phyloP scores from a whole-genome alignment of 2,329 filamentous ascomycete genomes.

The Orbilia oligospora region DNA sequence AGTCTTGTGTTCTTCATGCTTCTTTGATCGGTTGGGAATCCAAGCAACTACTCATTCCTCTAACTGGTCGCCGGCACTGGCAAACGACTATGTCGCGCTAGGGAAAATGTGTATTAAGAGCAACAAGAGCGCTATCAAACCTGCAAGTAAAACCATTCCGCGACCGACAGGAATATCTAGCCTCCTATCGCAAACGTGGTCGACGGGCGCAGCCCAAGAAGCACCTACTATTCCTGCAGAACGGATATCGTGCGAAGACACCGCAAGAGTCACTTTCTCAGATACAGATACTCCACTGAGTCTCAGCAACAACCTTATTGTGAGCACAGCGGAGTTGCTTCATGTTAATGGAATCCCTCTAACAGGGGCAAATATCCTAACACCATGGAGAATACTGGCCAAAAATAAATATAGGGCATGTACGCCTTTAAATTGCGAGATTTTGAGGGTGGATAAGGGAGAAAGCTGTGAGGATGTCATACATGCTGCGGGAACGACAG shows the following conservation, averaged over 20 bases:
- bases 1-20: conserved; percentile 33
- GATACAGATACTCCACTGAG: conserved; percentile 31
- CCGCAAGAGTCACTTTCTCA: neutral
- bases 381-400: neutral
- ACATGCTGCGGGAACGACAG: neutral
- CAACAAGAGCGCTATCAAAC: neutral
- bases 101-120: conserved; percentile 16
- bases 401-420: neutral
- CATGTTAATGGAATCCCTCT: conserved; percentile 12
- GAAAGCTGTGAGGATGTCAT: conserved; percentile 29
- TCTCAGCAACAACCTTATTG: conserved; percentile 20
- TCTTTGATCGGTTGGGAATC: conserved; percentile 18
- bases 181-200: no score
- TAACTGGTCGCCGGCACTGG: conserved; percentile 32
- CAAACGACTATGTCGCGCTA: conserved; percentile 23
- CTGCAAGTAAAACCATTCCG: neutral
- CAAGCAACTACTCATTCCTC: conserved; percentile 31
- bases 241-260: neutral
- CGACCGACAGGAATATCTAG: no score
- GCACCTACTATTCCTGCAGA: neutral
- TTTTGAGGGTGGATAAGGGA: conserved; percentile 1
- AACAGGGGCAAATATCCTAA: neutral
- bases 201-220: neutral
- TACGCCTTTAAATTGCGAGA: neutral
- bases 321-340: conserved; percentile 31